Evolutionary conservation across 495 filamentous ascomycete species (phyloP).

Genomic region (Neurospora africana): DNA sequence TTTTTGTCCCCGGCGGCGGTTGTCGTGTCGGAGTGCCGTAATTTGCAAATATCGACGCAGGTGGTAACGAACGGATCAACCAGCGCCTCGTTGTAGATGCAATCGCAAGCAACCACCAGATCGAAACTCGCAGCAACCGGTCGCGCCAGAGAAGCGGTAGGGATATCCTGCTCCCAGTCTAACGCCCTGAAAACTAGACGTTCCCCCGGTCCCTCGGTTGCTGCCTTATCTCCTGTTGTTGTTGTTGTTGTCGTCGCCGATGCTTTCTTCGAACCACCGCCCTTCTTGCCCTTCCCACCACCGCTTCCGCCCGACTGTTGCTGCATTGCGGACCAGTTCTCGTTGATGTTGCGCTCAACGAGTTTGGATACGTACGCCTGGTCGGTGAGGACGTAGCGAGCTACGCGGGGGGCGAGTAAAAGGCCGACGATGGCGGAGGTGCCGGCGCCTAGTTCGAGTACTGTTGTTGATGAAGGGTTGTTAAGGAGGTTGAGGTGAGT

Average conservation of each 20-base stretch:
- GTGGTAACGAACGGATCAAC: slow-evolving; percentile 74
- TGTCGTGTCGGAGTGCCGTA: slow-evolving; percentile 28
- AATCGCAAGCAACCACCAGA: slow-evolving; percentile 71
- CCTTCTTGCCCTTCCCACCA: not conserved
- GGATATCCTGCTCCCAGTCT: slow-evolving; percentile 59
- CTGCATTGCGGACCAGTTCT: slow-evolving; percentile 35
- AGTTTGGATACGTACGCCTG: slow-evolving; percentile 73
- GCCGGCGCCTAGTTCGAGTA: slow-evolving; percentile 77
- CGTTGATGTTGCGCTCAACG: slow-evolving; percentile 61
- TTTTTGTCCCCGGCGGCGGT: slow-evolving; percentile 4
- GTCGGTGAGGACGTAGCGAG: slow-evolving; percentile 71
- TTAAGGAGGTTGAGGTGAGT: slow-evolving; percentile 35
- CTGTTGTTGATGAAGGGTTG: not conserved
- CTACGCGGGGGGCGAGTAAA: slow-evolving; percentile 48
- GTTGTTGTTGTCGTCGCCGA: not conserved
- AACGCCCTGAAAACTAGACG: slow-evolving; percentile 40
- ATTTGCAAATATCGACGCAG: slow-evolving; percentile 64
- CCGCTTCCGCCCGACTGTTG: too few relatives aligned
- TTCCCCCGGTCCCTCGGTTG: not conserved
- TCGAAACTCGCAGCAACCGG: slow-evolving; percentile 37
- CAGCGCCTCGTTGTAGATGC: slow-evolving; percentile 81
- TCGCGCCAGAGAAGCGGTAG: slow-evolving; percentile 28
- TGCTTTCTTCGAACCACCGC: slow-evolving; percentile 6
- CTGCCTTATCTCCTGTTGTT: not conserved
- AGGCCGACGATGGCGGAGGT: slow-evolving; percentile 68